Base-by-base conservation (phyloP, 495 filamentous ascomycete genomes). In the Xylaria sp. region DNA sequence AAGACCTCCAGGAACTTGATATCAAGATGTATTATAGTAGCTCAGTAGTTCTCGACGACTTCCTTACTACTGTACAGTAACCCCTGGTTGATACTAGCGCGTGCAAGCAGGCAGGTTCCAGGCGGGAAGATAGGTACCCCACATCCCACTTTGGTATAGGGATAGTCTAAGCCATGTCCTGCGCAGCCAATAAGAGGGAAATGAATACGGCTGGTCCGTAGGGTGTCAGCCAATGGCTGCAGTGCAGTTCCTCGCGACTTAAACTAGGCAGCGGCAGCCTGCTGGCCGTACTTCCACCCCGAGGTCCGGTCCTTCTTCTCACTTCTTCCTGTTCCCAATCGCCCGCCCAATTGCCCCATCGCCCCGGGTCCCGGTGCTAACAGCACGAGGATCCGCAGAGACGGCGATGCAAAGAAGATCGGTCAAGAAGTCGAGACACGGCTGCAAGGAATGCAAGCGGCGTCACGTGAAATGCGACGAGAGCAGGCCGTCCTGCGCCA, bases 391-490 rank as follows among this genome's bases (percentile, higher is more conserved):
- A 43, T 26, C 58, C 37, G 21, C 37, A 12, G 29, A 55, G 48
- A 14, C 35, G 21, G 35, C 33, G 1, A 53, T 55, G 48, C 46
- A 55, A 29, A 67, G 64, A 41, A 53, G 33, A 55, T 55, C 64
- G 19, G 64, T 33, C 21, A 67, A 43, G 55, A 67, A 67, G 48
- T 67, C 64, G 3, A 67, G 64, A n/a, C 64, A 67, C 21, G 69
- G 69, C 35, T 71, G 69, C 61, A 57, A 31, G 15, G 61, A 72
- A 48, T 78, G 76, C 67, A 78, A 77, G 46, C 40, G 67, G 11
- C 61, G 72, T 29, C 76, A 75, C 33, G 72, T 71, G 33, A 63
- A 78, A 72, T 78, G 76, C 50, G 75, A 78, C 59, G 76, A 78
- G 62, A 48, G 19, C 40, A 71, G 29, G 29, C 76, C 76, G 3